phyloP scores from a whole-genome alignment of 2,329 filamentous ascomycete species.

The Venturiaceae sp. region DNA sequence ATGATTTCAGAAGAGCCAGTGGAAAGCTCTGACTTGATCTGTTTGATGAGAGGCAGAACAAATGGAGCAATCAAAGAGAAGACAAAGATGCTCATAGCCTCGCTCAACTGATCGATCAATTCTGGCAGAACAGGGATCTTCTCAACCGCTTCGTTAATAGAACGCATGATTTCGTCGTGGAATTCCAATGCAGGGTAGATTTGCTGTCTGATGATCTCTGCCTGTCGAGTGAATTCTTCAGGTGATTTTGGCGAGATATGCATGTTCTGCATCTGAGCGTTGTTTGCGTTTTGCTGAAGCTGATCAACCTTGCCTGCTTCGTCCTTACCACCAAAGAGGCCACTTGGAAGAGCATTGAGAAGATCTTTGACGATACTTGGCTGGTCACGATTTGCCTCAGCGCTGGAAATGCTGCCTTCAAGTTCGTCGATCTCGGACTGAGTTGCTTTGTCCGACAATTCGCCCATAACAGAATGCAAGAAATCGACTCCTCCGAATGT shows the following conservation, averaged over 20 bases:
- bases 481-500: conserved; percentile 96
- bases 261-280: conserved; percentile 66
- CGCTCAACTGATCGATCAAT: conserved; percentile 75
- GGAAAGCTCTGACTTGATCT: conserved; percentile 78
- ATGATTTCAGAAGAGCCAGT: conserved; percentile 85
- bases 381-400: conserved; percentile 53
- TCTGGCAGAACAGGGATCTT: conserved; percentile 79
- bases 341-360: conserved; percentile 70
- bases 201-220: conserved; percentile 63
- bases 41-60: conserved; percentile 72
- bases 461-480: conserved; percentile 72
- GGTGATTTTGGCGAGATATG: conserved; percentile 68
- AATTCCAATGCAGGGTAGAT: conserved; percentile 86
- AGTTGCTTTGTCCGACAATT: conserved; percentile 77
- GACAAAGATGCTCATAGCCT: conserved; percentile 80
- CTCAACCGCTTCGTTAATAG: conserved; percentile 68
- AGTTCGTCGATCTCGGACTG: conserved; percentile 87
- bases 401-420: conserved; percentile 65
- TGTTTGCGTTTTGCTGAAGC: conserved; percentile 65
- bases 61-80: conserved; percentile 89
- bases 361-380: conserved; percentile 70
- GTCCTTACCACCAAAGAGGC: conserved; percentile 66
- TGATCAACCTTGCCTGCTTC: conserved; percentile 69
- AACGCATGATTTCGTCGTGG: conserved; percentile 80
- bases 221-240: conserved; percentile 73